Base-by-base conservation (phyloP, 805 yeast genomes). In the Tanozyma kutaoensis region DNA sequence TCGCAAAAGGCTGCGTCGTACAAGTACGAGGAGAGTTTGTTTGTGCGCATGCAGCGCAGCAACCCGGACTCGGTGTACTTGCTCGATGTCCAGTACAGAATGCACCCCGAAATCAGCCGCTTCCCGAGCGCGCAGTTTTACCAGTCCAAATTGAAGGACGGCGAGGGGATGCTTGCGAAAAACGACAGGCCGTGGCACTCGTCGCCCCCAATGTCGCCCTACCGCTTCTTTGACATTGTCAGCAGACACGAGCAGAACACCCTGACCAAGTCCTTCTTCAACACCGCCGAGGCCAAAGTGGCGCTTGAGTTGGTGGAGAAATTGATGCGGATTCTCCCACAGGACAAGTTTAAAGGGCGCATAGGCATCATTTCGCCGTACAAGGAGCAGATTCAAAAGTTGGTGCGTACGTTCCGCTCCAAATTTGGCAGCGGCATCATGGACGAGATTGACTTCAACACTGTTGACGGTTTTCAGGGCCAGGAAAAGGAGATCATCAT, bases 401-500 rank as follows among this genome's bases (percentile, higher is more conserved):
- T 91, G 31, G 69, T 69, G 36, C 60, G 64, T 12, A 49, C 62
- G 1, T 88, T 91, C 42, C 47, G 55, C 5, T 55, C 58, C 11
- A 56, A 57, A 28, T 78, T 67, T 42, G 97, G 97, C 8, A 56
- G 56, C 2, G 43, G 56, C 3, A 76, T 88, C 19, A 48, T 66
- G 12, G 62, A 68, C 17, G 75, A 69, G 28, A 72, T 93, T 26
- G 93, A 81, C 45, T 85, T 91, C 54, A 85, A 86, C 45, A 84
- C 99, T 0, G 85, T 91, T 33, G 99, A 91, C 63, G 98, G 97
- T 1, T 91, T 86, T 48, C 99, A 85, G 57, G 96, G 95, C 36
- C 97, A 91, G 51, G 99, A 91, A 46, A 91, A 88, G 50, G 96
- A 88, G 36, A 72, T 91, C 25, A 82, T 91, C 35, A 69, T 91